phyloP scores from a whole-genome alignment of 2,329 filamentous ascomycete genomes.

The Epicoccum sorghinum region DNA sequence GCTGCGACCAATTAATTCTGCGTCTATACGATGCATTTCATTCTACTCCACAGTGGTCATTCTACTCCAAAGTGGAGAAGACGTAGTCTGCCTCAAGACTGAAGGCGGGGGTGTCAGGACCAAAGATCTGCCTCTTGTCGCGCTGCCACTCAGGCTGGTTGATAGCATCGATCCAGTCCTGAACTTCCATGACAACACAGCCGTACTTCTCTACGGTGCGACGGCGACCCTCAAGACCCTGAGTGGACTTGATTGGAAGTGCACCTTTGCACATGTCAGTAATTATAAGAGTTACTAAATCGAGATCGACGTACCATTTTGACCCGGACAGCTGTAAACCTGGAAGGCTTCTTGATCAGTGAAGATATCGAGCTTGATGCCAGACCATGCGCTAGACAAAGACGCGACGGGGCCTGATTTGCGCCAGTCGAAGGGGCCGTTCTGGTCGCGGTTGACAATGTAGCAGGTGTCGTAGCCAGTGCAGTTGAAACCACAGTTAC shows the following conservation, averaged over 20 bases:
- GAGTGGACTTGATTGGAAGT: conserved; percentile 70
- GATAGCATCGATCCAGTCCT: conserved; percentile 93
- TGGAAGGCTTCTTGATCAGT: conserved; percentile 88
- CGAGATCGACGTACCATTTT: conserved; percentile 63
- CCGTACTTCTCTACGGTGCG: conserved; percentile 75
- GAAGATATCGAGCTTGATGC: conserved; percentile 81
- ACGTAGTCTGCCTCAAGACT: conserved; percentile 53
- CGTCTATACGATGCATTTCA: not conserved
- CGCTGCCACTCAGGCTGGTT: conserved; percentile 90
- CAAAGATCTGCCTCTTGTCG: conserved; percentile 57
- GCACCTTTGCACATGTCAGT: conserved; percentile 45
- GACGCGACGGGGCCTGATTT: conserved; percentile 64
- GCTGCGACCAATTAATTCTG: not conserved
- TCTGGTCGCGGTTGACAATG: conserved; percentile 66
- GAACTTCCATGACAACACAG: conserved; percentile 87
- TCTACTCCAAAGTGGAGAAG: conserved; percentile 45
- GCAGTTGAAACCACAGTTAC: conserved; percentile 82
- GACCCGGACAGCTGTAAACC: conserved; percentile 80
- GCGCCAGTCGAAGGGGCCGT: conserved; percentile 68
- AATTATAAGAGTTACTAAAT: not conserved
- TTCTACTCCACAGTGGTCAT: conserved; percentile 28
- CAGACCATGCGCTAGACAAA: conserved; percentile 75
- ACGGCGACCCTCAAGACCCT: conserved; percentile 67
- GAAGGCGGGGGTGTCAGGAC: conserved; percentile 52
- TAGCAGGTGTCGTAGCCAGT: conserved; percentile 84